These are phyloP conservation scores for Penicillium rolfsii DNA, from an alignment of 2,329 filamentous ascomycete species.

Conservation along the genomic window DNA sequence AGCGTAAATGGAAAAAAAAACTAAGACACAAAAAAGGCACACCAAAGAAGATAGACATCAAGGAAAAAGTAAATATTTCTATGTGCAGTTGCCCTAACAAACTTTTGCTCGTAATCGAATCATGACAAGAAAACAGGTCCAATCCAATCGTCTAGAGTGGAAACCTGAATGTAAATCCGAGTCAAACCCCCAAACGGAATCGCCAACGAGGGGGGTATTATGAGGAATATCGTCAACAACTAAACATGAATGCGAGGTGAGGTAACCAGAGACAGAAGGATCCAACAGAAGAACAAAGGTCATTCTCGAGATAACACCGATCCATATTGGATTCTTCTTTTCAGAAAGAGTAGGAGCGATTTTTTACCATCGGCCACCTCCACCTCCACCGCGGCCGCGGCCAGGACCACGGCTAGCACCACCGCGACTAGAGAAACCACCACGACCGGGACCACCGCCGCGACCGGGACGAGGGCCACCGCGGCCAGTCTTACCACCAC, in stretches of 20 bases:
- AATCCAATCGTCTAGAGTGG: background rate
- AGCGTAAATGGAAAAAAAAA: too few relatives aligned
- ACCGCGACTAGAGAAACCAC: conserved; percentile 13
- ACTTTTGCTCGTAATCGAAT: conserved; percentile 26
- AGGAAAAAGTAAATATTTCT: conserved; percentile 15
- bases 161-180: conserved; percentile 13
- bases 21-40: too few relatives aligned
- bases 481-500: conserved; percentile 19
- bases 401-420: conserved; percentile 10
- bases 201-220: conserved; percentile 24
- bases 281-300: background rate
- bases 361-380: conserved; percentile 5
- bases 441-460: conserved; percentile 14
- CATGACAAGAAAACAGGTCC: conserved; percentile 21
- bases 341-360: background rate
- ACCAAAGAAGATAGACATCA: background rate
- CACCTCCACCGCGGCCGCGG: background rate
- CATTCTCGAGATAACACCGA: background rate
- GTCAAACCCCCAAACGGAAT: conserved; percentile 23
- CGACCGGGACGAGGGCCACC: conserved; percentile 18
- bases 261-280: background rate
- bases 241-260: conserved; percentile 7
- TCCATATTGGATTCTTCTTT: background rate
- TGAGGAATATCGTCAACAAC: conserved; percentile 20
- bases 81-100: conserved; percentile 27